A percentile compares a stretch with the other conserved stretches of the same genome.
phyloP scores from a whole-genome alignment of 169 alveolate genomes.

The Perkinsus marinus region DNA sequence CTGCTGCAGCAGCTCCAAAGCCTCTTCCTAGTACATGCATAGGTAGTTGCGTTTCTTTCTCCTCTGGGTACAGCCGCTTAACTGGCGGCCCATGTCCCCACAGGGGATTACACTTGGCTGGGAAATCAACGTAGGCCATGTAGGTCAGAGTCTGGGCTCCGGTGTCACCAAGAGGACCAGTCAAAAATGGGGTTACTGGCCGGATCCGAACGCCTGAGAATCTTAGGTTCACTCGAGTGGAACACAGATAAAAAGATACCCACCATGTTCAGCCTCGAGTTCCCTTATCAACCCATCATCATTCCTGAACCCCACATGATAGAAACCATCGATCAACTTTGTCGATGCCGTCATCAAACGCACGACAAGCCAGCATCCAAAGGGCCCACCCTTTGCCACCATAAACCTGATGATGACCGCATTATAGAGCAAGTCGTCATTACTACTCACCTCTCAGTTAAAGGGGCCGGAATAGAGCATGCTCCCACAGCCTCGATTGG shows the following conservation, averaged over 20 bases:
- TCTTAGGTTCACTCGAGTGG: background rate
- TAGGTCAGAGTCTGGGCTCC: background rate
- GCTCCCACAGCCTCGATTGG: background rate
- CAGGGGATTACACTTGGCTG: background rate
- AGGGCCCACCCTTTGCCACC: background rate
- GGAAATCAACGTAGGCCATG: background rate
- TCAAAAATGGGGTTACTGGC: background rate
- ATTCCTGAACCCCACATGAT: background rate
- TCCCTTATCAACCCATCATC: background rate
- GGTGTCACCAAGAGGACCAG: background rate
- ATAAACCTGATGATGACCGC: background rate
- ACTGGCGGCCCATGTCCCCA: background rate
- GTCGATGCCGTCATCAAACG: background rate
- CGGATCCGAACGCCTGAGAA: background rate
- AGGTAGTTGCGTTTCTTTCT: background rate
- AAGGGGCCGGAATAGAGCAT: background rate
- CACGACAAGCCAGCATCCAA: background rate
- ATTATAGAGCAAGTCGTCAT: background rate
- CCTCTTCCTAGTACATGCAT: background rate
- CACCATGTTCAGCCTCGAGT: background rate
- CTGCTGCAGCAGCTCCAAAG: background rate
- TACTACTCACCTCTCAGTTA: background rate
- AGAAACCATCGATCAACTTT: background rate
- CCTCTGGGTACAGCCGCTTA: background rate
- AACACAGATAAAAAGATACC: background rate